Base-by-base conservation (phyloP, 202 grass and related monocot genomes). In the Dendrocalamus latiflorus region DNA sequence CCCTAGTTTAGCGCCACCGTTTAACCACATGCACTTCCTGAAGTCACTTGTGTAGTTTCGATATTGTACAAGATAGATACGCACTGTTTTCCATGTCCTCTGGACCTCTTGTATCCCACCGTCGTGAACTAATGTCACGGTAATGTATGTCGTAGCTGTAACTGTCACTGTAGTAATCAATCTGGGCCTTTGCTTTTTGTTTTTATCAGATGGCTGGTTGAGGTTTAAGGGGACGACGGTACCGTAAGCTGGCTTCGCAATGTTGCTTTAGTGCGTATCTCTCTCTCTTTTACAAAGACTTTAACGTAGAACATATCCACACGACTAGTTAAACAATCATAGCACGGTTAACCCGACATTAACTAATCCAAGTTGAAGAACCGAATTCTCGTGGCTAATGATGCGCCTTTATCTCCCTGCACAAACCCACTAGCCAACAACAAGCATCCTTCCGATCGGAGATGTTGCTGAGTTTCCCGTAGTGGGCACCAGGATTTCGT, bases 291-390 rank as follows among this genome's bases (percentile, higher is more conserved):
- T 5, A 21, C 74, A 5, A 41, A 65, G 38, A 11, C 45, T 68
- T 77, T 47, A 64, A 9, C 53, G 63, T 68, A 12, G 70, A 76
- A 89, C 77, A 77, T 64, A 66, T 72, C 82, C 72, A 1, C 76
- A 28, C 37, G 62, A 70, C n/a, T 56, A 9, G 74, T 21, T 73
- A 68, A 68, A 18, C 63, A 81, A 85, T 70, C 15, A 76, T 76
- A 24, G 64, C 54, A 10, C 55, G 22, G 20, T 51, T 65, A 64
- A 2, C 51, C 48, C 4, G 5, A 0, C 20, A 36, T n/a, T 8
- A 24, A 10, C 16, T 89, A 89, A 85, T 77, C 38, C n/a, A 10
- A 65, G 70, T 9, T 20, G 25, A 47, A 30, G 83, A 81, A 85
- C 77, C 71, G 10, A 77, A 76, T 89, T 85, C 87, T 39, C 53